Evolutionary conservation across 495 filamentous ascomycete species (phyloP).

Genomic region (Thozetella sp.): DNA sequence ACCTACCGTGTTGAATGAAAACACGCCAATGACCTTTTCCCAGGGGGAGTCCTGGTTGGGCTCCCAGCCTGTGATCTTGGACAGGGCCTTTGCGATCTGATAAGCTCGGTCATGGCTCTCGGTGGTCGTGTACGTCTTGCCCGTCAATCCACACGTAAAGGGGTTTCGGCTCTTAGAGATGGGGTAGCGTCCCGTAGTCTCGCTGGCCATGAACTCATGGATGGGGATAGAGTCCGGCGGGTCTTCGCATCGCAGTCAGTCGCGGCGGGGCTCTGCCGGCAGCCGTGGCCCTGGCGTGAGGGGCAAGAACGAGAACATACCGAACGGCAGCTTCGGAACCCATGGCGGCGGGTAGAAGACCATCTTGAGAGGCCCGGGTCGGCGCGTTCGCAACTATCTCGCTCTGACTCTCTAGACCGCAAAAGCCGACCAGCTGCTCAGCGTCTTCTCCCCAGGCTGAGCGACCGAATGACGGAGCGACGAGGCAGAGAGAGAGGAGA

Average conservation of each 20-base stretch:
- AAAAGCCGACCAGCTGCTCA: too few relatives aligned
- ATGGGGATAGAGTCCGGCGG: slow-evolving; percentile 78
- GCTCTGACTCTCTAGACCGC: too few relatives aligned
- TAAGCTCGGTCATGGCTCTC: slow-evolving; percentile 72
- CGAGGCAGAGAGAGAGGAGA: too few relatives aligned
- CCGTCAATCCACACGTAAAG: slow-evolving; percentile 81
- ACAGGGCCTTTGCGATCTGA: slow-evolving; percentile 67
- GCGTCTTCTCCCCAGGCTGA: too few relatives aligned
- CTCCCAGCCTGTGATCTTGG: slow-evolving; percentile 74
- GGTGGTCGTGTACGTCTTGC: slow-evolving; percentile 66
- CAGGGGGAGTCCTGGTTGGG: slow-evolving; percentile 78
- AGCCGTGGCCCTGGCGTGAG: neutral
- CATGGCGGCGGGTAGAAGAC: slow-evolving; percentile 75
- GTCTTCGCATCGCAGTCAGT: slow-evolving; percentile 31
- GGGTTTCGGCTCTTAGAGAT: slow-evolving; percentile 67
- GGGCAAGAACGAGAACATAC: slow-evolving; percentile 22
- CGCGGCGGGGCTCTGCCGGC: neutral
- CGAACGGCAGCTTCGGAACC: slow-evolving; percentile 66
- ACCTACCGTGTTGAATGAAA: slow-evolving; percentile 79
- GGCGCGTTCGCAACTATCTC: neutral
- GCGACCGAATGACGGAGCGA: too few relatives aligned
- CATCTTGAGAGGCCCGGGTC: slow-evolving; percentile 52
- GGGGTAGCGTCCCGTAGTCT: slow-evolving; percentile 69
- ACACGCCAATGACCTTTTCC: slow-evolving; percentile 82
- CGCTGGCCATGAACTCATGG: slow-evolving; percentile 77